Evolutionary conservation across 164 flowering plant species (phyloP), one percentile per base, ranked within the genome.

Genomic region (Tetracentron sinense): DNA sequence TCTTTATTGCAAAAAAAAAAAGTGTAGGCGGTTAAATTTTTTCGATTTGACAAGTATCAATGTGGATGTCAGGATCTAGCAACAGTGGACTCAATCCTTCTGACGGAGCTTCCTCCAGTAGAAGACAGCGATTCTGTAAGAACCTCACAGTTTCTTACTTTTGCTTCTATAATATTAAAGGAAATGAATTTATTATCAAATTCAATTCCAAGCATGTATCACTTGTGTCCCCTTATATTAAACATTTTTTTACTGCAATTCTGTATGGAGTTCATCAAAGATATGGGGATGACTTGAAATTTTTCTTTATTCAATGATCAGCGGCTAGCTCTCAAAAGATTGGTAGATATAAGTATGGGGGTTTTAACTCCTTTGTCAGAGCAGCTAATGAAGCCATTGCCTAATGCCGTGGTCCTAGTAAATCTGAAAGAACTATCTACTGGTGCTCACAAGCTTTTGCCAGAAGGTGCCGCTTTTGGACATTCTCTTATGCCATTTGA

Each of bases 291-390:
- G 65, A 72, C 69, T 51, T 68, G 27, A 62, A 68, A 10, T 55
- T 62, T 42, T 73, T 15, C 21, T 55, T 63, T 70, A n/a, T 57
- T 22, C 48, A 26, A 44, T 74, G 58, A 50, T 44, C 87, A 94
- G 97, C 79, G 98, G 62, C 80, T 94, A 27, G 90, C 98, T 67
- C 97, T 94, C 67, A 90, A 90, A 72, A 82, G 98, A 77, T 68
- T 94, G 81, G 74, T 90, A 60, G 98, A 94, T 68, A 47, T 94
- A 35, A 90, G 97, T 71, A 90, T 93, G 94, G 98, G 98, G 56
- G 86, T 93, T 26, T 72, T 94, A 64, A 78, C 90, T 71, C 98
- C 97, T 58, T 72, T 94, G 61, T 85, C 97, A 5, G 98, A 94
- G 81, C 98, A 90, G 73, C 76, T 94, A 47, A 89, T 93, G 54